Base-by-base conservation (phyloP, 1,139 yeast species). In the Yamadazyma sp. region DNA sequence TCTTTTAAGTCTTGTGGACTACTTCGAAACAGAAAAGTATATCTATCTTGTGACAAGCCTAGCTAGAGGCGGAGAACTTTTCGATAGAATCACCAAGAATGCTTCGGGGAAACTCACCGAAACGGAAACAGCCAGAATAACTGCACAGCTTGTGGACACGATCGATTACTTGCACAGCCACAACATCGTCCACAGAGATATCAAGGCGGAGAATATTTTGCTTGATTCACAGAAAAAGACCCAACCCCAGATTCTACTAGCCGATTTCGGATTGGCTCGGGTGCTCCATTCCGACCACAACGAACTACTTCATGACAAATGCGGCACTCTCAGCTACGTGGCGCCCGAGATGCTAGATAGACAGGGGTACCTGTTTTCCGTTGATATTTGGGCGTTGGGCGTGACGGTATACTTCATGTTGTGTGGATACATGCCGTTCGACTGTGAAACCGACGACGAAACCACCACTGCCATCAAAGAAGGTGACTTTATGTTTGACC, bases 361-460 rank as follows among this genome's bases (percentile, higher is more conserved):
- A 17, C 65, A 75, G 41, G 83, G 83, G 15, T 85, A 84, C 51
- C 76, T 77, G 17, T 71, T 66, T 47, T 73, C 75, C 1, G 84
- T 83, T 0, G 94, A 85, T 55, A 69, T 84, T 26, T 85, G 94
- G 94, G 85, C 92, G 0, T 65, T 84, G 18, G 92, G 92, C 1
- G 91, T 84, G 5, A 66, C 83, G 30, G 74, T 83, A 1, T 85
- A 84, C 56, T 83, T 84, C 51, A 73, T 83, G 75, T 69, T 83
- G 10, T 75, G 85, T 48, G 92, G 92, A 1, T 84, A 83, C 54
- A 79, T 85, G 61, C 94, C 94, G 0, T 85, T 85, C 59, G 92
- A 85, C 51, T 77, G 91, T 47, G 92, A 84, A 42, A 75, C 81
- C 5, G 83, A 82, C 36, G 76, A 75, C 0, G 91, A 84, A 53